Evolutionary conservation across 1,139 yeast genomes (phyloP).

Genomic region (Ogataea hybrid): DNA sequence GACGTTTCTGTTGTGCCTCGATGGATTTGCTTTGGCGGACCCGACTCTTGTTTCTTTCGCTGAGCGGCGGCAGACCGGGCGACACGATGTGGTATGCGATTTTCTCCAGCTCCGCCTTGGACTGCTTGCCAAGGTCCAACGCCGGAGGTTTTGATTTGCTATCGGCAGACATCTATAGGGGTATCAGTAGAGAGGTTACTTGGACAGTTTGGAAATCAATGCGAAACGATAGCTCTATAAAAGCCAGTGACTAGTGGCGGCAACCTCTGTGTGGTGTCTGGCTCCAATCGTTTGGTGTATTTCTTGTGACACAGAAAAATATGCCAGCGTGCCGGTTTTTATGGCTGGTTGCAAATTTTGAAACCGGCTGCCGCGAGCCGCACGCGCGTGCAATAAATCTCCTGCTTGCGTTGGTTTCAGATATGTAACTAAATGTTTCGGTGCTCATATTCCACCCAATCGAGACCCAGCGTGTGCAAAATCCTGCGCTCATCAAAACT

Average conservation of each 20-base stretch:
- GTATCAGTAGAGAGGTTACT: neutral
- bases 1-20: slow-evolving; percentile 21
- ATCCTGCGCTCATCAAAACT: slow-evolving; percentile 46
- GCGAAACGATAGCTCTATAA: neutral
- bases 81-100: slow-evolving; percentile 20
- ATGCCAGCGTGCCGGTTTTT: slow-evolving; percentile 9
- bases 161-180: slow-evolving; percentile 6
- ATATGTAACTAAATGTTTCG: slow-evolving; percentile 16
- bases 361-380: slow-evolving; percentile 12
- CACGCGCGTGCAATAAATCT: slow-evolving; percentile 5
- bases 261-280: neutral
- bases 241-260: neutral
- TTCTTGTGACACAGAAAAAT: neutral
- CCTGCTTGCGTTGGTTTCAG: slow-evolving; percentile 9
- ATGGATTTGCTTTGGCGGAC: slow-evolving; percentile 22
- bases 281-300: neutral
- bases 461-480: slow-evolving; percentile 45
- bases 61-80: slow-evolving; percentile 22
- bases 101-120: slow-evolving; percentile 11
- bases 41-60: slow-evolving; percentile 17
- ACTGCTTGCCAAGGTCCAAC: slow-evolving; percentile 7
- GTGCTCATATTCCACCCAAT: slow-evolving; percentile 25
- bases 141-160: slow-evolving; percentile 9
- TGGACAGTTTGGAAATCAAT: no score
- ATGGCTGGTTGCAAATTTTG: slow-evolving; percentile 10